Evolutionary conservation across 2,329 filamentous ascomycete species (phyloP).

Genomic region (Colletotrichum horii): DNA sequence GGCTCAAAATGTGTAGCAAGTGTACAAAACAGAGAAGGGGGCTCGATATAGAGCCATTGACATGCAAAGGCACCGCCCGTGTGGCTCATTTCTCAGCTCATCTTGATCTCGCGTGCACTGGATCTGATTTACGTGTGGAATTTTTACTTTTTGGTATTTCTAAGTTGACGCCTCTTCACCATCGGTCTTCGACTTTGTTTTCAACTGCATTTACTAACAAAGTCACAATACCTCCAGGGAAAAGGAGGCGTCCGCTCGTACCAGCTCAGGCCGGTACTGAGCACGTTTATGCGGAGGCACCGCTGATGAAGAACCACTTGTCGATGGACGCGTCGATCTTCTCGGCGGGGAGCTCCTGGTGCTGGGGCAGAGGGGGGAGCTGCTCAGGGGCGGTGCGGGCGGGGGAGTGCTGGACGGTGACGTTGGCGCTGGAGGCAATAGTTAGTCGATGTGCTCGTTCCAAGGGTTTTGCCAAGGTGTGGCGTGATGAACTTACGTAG

Average conservation of each 20-base stretch:
- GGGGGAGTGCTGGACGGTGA: constrained; percentile 74
- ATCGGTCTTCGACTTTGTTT: not conserved
- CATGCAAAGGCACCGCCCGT: not conserved
- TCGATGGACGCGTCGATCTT: constrained; percentile 97
- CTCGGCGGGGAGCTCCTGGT: constrained; percentile 81
- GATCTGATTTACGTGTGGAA: not conserved
- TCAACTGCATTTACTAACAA: not conserved
- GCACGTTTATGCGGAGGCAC: constrained; percentile 76
- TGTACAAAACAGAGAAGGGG: not conserved
- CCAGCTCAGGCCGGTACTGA: not conserved
- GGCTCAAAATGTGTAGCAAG: not conserved
- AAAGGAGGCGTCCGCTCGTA: not conserved
- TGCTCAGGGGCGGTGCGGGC: constrained; percentile 72
- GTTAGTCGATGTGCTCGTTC: constrained; percentile 30
- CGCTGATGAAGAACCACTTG: constrained; percentile 99
- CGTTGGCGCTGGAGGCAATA: constrained; percentile 72
- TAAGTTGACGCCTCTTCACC: not conserved
- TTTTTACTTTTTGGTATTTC: constrained; percentile 15
- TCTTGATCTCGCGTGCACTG: not conserved
- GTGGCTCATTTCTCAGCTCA: not conserved
- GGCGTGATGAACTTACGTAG: constrained; percentile 67
- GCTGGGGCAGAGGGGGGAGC: constrained; percentile 76
- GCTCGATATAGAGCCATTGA: not conserved
- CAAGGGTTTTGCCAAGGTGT: constrained; percentile 15
- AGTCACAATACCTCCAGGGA: not conserved